phyloP scores from a whole-genome alignment of 1,284 basidiomycete genomes.

The Sanghuangporus weigelae region DNA sequence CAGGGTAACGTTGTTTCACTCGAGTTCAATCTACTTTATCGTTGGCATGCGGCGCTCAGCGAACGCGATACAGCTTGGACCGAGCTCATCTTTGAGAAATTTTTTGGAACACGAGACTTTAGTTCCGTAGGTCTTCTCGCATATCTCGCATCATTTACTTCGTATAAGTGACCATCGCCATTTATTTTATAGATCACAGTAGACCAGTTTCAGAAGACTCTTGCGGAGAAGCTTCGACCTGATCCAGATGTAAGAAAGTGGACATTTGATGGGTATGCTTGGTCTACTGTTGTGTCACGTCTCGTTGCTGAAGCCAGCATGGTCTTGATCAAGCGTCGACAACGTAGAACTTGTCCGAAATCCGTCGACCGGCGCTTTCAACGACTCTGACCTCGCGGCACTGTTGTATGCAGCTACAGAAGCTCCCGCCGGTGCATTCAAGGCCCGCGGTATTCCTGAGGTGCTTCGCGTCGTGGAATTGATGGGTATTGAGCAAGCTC shows the following conservation, averaged over 20 bases:
- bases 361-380: conserved; percentile 47
- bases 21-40: conserved; percentile 79
- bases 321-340: conserved; percentile 34
- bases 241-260: conserved; percentile 47
- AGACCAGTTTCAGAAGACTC: conserved; percentile 36
- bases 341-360: conserved; percentile 31
- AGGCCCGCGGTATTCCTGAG: conserved; percentile 69
- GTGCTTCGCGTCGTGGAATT: conserved; percentile 68
- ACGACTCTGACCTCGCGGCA: conserved; percentile 63
- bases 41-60: conserved; percentile 72
- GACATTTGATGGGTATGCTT: conserved; percentile 48
- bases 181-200: conserved; percentile 33
- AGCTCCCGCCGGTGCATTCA: conserved; percentile 63
- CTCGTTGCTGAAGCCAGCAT: conserved; percentile 3
- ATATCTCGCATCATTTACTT: background rate
- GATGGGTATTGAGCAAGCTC: conserved; percentile 64
- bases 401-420: conserved; percentile 66
- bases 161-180: background rate
- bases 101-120: conserved; percentile 40
- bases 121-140: conserved; percentile 28
- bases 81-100: conserved; percentile 38
- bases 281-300: background rate
- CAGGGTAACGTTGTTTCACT: conserved; percentile 28
- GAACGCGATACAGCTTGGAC: conserved; percentile 58
- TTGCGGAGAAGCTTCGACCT: conserved; percentile 5